These are phyloP conservation scores for Trichoderma brevicompactum DNA, from an alignment of 2,329 filamentous ascomycete species.

Conservation along the genomic window DNA sequence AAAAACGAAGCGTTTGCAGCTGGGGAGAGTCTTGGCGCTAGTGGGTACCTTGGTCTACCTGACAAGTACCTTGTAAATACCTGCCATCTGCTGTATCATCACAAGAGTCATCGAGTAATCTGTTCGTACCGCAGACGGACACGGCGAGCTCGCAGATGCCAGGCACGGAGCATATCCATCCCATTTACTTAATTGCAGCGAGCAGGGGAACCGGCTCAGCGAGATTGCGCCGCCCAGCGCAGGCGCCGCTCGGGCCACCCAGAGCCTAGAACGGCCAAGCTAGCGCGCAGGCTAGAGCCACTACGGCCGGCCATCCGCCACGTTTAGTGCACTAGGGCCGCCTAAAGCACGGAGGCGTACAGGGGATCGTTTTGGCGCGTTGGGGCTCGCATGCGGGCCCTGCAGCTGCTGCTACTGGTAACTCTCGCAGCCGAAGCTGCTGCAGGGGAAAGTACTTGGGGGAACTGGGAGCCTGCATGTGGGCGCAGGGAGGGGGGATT, in stretches of 20 bases:
- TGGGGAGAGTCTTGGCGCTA: neutral
- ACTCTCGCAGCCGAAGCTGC: no score
- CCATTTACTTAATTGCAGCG: neutral
- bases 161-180: neutral
- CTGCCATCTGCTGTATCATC: neutral
- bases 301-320: constrained; percentile 16
- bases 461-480: neutral
- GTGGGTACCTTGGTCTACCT: neutral
- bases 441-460: neutral
- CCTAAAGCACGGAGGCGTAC: neutral
- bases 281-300: constrained; percentile 10
- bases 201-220: constrained; percentile 5
- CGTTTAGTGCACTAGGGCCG: constrained; percentile 1
- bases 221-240: constrained; percentile 20
- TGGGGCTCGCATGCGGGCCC: neutral
- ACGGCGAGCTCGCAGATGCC: no score
- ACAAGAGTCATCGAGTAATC: no score
- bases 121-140: no score
- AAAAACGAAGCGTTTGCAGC: constrained; percentile 14
- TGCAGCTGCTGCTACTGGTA: neutral
- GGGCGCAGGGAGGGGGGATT: neutral
- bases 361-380: neutral
- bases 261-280: constrained; percentile 23
- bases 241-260: constrained; percentile 19
- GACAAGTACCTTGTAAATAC: neutral